A percentile compares a stretch with the other conserved stretches of the same genome.
Conservation (phyloP, 176 grass and related monocot species). For the Luzula sylvatica region DNA sequence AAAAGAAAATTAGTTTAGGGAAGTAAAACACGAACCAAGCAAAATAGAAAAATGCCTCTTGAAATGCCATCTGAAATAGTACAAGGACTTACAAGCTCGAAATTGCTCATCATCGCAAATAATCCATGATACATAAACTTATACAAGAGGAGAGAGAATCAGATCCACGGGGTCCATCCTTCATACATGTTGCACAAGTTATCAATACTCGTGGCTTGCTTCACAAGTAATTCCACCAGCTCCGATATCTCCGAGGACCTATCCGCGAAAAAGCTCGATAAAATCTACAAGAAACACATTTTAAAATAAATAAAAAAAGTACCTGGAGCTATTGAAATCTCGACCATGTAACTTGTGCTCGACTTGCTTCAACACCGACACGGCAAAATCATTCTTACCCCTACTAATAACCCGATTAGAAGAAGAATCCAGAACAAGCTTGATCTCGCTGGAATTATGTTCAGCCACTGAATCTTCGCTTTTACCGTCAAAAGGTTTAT, state of each 20-base stretch:
- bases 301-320: slow-evolving; percentile 19
- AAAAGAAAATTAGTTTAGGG: too few relatives aligned
- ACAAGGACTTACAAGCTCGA: too few relatives aligned
- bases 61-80: too few relatives aligned
- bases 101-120: too few relatives aligned
- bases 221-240: slow-evolving; percentile 88
- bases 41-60: too few relatives aligned
- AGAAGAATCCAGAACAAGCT: slow-evolving; percentile 4
- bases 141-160: slow-evolving; percentile 13
- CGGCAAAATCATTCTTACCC: slow-evolving; percentile 96
- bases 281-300: too few relatives aligned
- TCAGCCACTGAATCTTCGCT: slow-evolving; percentile 7
- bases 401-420: neutral
- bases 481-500: slow-evolving; percentile 6
- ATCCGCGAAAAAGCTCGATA: slow-evolving; percentile 14
- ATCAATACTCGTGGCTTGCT: slow-evolving; percentile 82
- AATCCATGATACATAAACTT: too few relatives aligned
- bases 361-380: slow-evolving; percentile 85
- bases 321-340: slow-evolving; percentile 70
- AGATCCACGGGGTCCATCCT: slow-evolving; percentile 99
- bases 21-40: too few relatives aligned
- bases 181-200: slow-evolving; percentile 99
- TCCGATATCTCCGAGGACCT: slow-evolving; percentile 68
- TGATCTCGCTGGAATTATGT: slow-evolving; percentile 30
- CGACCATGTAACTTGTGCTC: slow-evolving; percentile 83